Evolutionary conservation across 306 rosid genomes (phyloP).

Genomic region (Pterocarpus santalinus): DNA sequence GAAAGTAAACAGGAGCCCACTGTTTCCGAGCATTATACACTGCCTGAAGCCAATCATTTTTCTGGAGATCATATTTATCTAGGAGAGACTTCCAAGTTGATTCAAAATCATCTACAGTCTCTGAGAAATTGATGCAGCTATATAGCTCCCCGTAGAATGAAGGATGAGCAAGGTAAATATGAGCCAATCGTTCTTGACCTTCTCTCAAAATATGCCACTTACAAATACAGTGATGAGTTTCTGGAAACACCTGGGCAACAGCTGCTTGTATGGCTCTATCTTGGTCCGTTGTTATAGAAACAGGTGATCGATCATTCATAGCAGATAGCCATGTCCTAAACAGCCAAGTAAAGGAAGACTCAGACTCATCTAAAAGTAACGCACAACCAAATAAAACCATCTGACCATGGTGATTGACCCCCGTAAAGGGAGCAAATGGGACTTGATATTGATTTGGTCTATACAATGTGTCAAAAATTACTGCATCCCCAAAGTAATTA

Average conservation of each 20-base stretch:
- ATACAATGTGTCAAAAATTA: constrained; percentile 80
- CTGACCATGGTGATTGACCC: constrained; percentile 85
- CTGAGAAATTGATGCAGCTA: constrained; percentile 75
- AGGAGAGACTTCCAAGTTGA: constrained; percentile 69
- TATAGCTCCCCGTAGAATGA: constrained; percentile 76
- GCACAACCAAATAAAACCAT: constrained; percentile 85
- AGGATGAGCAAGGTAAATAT: constrained; percentile 75
- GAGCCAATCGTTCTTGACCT: constrained; percentile 86
- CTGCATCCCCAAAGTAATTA: constrained; percentile 81
- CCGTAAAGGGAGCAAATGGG: constrained; percentile 85
- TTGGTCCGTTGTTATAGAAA: constrained; percentile 83
- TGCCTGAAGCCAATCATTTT: constrained; percentile 84
- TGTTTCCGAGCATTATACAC: constrained; percentile 82
- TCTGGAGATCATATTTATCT: constrained; percentile 63
- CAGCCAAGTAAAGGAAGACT: constrained; percentile 78
- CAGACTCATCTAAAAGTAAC: constrained; percentile 77
- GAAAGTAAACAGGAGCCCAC: constrained; percentile 92
- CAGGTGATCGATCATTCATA: constrained; percentile 73
- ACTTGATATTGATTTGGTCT: constrained; percentile 85
- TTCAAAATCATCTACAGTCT: constrained; percentile 74
- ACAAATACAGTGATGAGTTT: constrained; percentile 78
- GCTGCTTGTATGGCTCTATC: constrained; percentile 82
- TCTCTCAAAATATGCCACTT: constrained; percentile 93
- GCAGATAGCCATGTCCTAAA: constrained; percentile 82
- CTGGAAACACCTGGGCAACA: constrained; percentile 67